phyloP scores from a whole-genome alignment of 768 basidiomycete genomes.

The Xerocomellus amylosporus region DNA sequence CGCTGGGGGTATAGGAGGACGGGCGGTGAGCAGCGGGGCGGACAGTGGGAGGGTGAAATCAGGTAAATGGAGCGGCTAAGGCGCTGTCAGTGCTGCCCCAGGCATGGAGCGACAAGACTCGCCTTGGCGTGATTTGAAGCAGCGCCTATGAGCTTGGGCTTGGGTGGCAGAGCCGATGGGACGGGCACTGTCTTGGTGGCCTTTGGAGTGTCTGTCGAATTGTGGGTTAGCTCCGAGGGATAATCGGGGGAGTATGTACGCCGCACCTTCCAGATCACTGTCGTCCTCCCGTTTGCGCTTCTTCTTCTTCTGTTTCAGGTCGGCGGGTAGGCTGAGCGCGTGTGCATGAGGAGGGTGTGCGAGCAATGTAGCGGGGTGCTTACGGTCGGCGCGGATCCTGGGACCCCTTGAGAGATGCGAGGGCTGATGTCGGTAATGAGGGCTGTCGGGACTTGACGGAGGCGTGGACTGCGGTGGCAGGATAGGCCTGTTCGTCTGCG shows the following conservation, averaged over 20 bases:
- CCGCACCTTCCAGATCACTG: conserved; percentile 68
- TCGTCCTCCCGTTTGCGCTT: conserved; percentile 80
- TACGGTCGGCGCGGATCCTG: conserved; percentile 64
- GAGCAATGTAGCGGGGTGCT: conserved; percentile 27
- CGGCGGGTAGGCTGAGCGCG: conserved; percentile 38
- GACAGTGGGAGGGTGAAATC: conserved; percentile 61
- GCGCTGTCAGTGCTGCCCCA: conserved; percentile 10
- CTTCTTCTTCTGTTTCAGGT: conserved; percentile 77
- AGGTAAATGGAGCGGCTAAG: conserved; percentile 40
- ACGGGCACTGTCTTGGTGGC: conserved; percentile 58
- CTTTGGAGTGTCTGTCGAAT: conserved; percentile 45
- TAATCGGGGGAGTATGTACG: conserved; percentile 9
- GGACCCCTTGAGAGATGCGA: conserved; percentile 52
- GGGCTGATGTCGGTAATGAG: conserved; percentile 45
- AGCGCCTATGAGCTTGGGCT: conserved; percentile 54
- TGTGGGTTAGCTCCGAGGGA: conserved; percentile 5
- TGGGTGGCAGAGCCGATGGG: conserved; percentile 42
- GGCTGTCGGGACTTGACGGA: conserved; percentile 47
- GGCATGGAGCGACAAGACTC: conserved; percentile 11
- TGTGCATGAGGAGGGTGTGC: not conserved
- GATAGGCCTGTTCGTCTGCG: conserved; percentile 46
- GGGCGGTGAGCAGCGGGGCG: conserved; percentile 51
- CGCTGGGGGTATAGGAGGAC: conserved; percentile 59
- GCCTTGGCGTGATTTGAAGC: conserved; percentile 52
- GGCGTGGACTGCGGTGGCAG: conserved; percentile 28